phyloP scores from a whole-genome alignment of 2,329 filamentous ascomycete genomes.

The Pseudocercospora cruenta region DNA sequence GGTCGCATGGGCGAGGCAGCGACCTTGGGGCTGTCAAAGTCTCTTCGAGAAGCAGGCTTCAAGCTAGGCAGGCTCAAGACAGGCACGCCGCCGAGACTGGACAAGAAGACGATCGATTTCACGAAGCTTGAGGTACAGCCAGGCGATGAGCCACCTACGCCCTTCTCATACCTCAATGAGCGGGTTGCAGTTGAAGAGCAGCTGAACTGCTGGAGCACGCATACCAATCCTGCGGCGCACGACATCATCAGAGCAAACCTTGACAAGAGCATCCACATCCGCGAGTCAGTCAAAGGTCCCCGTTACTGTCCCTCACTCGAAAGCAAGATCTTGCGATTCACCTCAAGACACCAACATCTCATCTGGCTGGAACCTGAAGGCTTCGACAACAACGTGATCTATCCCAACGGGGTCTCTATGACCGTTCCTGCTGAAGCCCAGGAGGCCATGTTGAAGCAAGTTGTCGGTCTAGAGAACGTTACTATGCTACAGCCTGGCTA shows the following conservation, averaged over 20 bases:
- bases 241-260: slow-evolving; percentile 84
- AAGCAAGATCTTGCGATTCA: slow-evolving; percentile 88
- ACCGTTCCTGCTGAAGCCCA: slow-evolving; percentile 90
- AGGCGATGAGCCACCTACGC: slow-evolving; percentile 82
- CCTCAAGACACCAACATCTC: slow-evolving; percentile 77
- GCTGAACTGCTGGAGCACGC: slow-evolving; percentile 81
- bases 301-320: slow-evolving; percentile 95
- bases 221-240: slow-evolving; percentile 83
- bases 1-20: slow-evolving; percentile 93
- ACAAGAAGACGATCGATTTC: slow-evolving; percentile 81
- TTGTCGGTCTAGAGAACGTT: slow-evolving; percentile 84
- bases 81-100: slow-evolving; percentile 87
- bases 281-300: slow-evolving; percentile 91
- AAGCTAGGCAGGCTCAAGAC: slow-evolving; percentile 90
- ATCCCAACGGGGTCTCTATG: slow-evolving; percentile 97
- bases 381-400: slow-evolving; percentile 85
- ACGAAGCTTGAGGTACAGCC: slow-evolving; percentile 69
- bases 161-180: slow-evolving; percentile 89
- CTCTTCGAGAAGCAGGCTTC: slow-evolving; percentile 84
- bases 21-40: slow-evolving; percentile 90
- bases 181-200: slow-evolving; percentile 78
- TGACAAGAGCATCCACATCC: slow-evolving; percentile 95
- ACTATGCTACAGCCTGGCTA: slow-evolving; percentile 94
- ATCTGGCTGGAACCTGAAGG: slow-evolving; percentile 98
- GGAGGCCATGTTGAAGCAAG: slow-evolving; percentile 79